A percentile compares a stretch with the other conserved stretches of the same genome.
phyloP scores from a whole-genome alignment of 73 alveolate genomes.

The Symbiodinium natans region DNA sequence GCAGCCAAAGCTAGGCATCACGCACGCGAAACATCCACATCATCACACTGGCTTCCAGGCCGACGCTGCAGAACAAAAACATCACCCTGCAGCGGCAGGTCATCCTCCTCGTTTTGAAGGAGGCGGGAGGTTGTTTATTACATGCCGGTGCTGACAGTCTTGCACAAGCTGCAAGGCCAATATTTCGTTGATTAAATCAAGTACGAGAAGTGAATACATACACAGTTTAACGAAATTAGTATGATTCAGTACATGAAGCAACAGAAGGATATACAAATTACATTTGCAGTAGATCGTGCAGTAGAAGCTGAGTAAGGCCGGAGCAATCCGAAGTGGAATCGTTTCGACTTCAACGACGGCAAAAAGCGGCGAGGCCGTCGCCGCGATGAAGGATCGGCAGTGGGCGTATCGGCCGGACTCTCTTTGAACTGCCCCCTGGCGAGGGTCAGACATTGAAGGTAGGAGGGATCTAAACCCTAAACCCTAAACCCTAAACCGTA shows the following conservation, averaged over 20 bases:
- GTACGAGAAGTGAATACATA: no score
- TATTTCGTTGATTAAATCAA: no score
- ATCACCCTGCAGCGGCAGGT: conserved; percentile 49
- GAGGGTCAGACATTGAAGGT: neutral
- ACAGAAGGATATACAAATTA: no score
- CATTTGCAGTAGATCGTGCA: no score
- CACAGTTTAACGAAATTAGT: no score
- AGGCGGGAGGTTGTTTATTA: neutral
- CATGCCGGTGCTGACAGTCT: neutral
- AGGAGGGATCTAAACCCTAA: neutral
- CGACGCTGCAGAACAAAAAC: conserved; percentile 37
- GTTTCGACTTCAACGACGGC: conserved; percentile 14
- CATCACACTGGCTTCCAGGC: no score
- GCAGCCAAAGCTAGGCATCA: no score
- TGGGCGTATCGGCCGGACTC: conserved; percentile 64
- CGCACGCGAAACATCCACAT: no score
- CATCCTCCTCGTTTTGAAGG: conserved; percentile 32
- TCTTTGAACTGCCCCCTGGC: conserved; percentile 30
- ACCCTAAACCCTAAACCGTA: neutral
- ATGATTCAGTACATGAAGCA: no score
- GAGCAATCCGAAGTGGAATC: conserved; percentile 27
- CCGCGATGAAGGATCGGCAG: conserved; percentile 12
- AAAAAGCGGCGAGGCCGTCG: neutral
- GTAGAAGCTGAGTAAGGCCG: no score
- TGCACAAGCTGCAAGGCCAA: no score